Conservation (phyloP, 768 basidiomycete species). For the Lactarius psammicola region DNA sequence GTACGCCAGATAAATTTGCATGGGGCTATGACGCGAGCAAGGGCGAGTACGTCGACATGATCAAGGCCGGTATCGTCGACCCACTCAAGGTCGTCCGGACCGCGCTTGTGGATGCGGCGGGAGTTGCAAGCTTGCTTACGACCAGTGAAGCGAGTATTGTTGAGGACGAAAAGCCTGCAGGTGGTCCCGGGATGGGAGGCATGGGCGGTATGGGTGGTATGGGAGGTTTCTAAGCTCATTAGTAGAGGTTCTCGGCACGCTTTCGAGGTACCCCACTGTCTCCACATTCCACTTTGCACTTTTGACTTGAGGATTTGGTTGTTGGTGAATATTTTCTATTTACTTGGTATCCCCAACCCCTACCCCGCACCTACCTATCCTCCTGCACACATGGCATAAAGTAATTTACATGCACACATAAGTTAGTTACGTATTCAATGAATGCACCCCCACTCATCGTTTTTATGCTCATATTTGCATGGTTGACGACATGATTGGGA, state of each 20-base stretch:
- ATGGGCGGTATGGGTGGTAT: conserved; percentile 66
- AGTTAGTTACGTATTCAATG: conserved; percentile 23
- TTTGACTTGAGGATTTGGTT: not conserved
- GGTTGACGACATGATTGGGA: not conserved
- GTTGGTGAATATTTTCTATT: not conserved
- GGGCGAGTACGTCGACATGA: conserved; percentile 95
- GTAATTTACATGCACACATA: conserved; percentile 22
- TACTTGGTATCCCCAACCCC: not conserved
- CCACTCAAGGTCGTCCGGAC: conserved; percentile 95
- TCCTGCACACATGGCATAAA: conserved; percentile 6
- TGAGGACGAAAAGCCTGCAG: conserved; percentile 71
- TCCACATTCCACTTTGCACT: not conserved
- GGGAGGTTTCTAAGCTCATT: conserved; percentile 45
- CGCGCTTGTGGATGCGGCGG: conserved; percentile 86
- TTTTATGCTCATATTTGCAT: not conserved
- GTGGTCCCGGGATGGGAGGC: conserved; percentile 45
- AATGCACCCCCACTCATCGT: conserved; percentile 25
- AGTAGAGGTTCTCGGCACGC: too few species aligned
- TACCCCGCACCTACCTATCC: not conserved
- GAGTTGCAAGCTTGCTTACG: conserved; percentile 91
- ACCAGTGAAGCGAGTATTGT: conserved; percentile 93
- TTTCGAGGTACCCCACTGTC: not conserved
- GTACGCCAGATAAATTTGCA: conserved; percentile 69
- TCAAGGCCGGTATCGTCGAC: conserved; percentile 91
- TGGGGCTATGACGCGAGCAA: conserved; percentile 91